Base-by-base conservation (phyloP, 1,139 yeast species). In the Taphrina sp. region DNA sequence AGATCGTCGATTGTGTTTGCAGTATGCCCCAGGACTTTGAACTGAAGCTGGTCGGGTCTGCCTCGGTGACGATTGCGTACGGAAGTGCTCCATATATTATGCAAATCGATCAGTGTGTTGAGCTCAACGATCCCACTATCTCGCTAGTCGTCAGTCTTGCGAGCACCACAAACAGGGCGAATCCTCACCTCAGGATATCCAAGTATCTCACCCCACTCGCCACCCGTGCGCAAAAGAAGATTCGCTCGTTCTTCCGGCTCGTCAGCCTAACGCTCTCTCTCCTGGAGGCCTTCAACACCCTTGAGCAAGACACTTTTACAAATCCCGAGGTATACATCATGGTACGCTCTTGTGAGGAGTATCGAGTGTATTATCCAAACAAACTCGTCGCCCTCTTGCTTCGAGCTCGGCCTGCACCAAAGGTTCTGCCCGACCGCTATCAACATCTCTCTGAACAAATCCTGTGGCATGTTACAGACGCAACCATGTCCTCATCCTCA, bases 401-500 rank as follows among this genome's bases (percentile, higher is more conserved):
- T 12, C 47, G 47, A 12, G 47, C 47, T 23, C 4, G 47, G 14
- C 47, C 38, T 2, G 47, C 47, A 14, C 47, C 47, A 19, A 29
- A 31, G 3, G 37, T 31, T 19, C 37, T 43, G 28, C 47, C 47
- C 3, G 47, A 43, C 19, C 29, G 20, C n/a, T 43, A 23, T 29
- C 29, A 43, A 22, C 14, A 19, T 19, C 29, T 43, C 20, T 26
- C 47, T 10, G 26, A 31, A 3, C 14, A 36, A 7, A 31, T 43
- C 36, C 34, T 43, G 14, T 43, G 47, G 47, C 47, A 43, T 19
- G 29, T 43, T 14, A 43, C 47, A 5, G 47, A 43, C 14, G 47
- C 34, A 7, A 29, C 47, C n/a, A 36, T 36, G 5, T 43, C 47
- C 10, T 43, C 47, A 10, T 31, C 47, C 14, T 31, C 22, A n/a